Evolutionary conservation across 768 basidiomycete genomes (phyloP).

Genomic region (Lepiota brunneoincarnata): DNA sequence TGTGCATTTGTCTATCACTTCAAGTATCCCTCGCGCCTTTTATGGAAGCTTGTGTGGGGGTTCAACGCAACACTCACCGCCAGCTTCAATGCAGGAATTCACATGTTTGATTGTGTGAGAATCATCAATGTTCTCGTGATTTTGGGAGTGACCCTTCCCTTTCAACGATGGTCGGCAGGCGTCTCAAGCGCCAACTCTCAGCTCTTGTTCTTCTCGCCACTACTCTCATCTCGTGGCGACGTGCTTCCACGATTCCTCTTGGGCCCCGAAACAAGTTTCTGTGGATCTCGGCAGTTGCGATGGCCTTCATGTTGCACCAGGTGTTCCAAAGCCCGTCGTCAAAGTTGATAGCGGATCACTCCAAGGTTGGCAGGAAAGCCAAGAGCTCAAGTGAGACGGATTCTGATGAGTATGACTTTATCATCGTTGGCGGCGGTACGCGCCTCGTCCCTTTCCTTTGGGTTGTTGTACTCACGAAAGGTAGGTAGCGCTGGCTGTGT

Average conservation of each 20-base stretch:
- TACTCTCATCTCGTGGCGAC: slow-evolving; percentile 11
- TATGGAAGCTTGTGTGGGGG: no score
- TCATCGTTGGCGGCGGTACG: slow-evolving; percentile 55
- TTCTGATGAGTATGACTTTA: slow-evolving; percentile 41
- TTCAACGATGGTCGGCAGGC: neutral
- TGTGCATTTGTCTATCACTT: no score
- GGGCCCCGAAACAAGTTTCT: slow-evolving; percentile 13
- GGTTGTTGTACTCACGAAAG: neutral
- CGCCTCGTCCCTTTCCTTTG: neutral
- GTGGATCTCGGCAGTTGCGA: slow-evolving; percentile 17
- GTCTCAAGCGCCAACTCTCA: slow-evolving; percentile 4
- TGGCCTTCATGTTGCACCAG: slow-evolving; percentile 21
- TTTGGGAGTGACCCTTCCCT: neutral
- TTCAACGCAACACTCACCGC: no score
- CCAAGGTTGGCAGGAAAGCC: slow-evolving; percentile 16
- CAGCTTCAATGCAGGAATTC: no score
- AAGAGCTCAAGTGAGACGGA: slow-evolving; percentile 3
- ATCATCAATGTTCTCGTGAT: neutral
- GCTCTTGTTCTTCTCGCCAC: slow-evolving; percentile 13
- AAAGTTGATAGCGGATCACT: slow-evolving; percentile 22
- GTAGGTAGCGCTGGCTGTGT: slow-evolving; percentile 62
- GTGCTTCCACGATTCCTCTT: slow-evolving; percentile 9
- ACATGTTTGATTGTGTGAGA: neutral
- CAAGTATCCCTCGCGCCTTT: no score
- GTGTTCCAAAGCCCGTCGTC: slow-evolving; percentile 18